These are phyloP conservation scores for Lasiodiplodia gonubiensis DNA, from an alignment of 2,329 filamentous ascomycete genomes.

Conservation along the genomic window DNA sequence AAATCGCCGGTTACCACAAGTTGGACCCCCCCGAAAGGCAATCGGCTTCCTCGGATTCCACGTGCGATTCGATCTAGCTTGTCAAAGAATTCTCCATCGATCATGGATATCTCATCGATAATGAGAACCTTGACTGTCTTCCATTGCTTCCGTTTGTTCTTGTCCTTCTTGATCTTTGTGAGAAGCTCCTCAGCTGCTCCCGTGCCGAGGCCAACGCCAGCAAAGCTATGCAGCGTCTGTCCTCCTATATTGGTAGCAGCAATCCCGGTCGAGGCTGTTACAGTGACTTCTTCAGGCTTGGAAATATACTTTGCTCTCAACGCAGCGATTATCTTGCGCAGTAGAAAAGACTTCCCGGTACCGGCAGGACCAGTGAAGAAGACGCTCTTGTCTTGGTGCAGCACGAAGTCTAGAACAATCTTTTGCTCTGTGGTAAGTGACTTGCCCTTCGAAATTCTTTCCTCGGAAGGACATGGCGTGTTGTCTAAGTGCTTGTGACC, in stretches of 20 bases:
- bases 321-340: slow-evolving; percentile 86
- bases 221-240: slow-evolving; percentile 93
- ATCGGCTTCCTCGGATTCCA: slow-evolving; percentile 83
- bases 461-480: slow-evolving; percentile 34
- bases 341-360: slow-evolving; percentile 95
- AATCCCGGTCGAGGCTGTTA: slow-evolving; percentile 93
- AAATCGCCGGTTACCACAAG: slow-evolving; percentile 96
- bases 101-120: slow-evolving; percentile 97
- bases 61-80: slow-evolving; percentile 93
- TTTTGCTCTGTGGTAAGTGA: slow-evolving; percentile 86
- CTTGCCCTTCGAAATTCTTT: slow-evolving; percentile 59
- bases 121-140: slow-evolving; percentile 84
- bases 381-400: slow-evolving; percentile 80
- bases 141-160: slow-evolving; percentile 89
- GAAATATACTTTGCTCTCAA: slow-evolving; percentile 75
- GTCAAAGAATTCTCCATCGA: slow-evolving; percentile 95
- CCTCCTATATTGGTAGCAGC: slow-evolving; percentile 97
- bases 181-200: slow-evolving; percentile 80
- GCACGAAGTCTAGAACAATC: slow-evolving; percentile 81
- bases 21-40: slow-evolving; percentile 95
- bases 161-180: slow-evolving; percentile 87
- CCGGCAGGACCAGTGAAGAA: slow-evolving; percentile 97
- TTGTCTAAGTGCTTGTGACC: no score
- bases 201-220: slow-evolving; percentile 93
- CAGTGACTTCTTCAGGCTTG: slow-evolving; percentile 84